Conservation (phyloP, 129 eudicot species). For the Ambrosia artemisiifolia region DNA sequence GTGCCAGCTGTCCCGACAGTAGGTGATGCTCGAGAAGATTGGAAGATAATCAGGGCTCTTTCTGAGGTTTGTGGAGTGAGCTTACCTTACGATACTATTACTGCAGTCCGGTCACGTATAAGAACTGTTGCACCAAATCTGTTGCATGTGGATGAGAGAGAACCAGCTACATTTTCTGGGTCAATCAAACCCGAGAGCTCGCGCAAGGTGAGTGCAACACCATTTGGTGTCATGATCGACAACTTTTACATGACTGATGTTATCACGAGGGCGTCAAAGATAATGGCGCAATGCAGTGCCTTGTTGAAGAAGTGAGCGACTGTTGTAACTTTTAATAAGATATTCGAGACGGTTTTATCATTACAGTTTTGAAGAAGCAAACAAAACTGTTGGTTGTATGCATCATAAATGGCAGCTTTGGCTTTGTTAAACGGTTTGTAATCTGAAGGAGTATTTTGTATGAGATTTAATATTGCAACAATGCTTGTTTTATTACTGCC, state of each 20-base stretch:
- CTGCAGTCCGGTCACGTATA: conserved; percentile 47
- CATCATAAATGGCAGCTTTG: conserved; percentile 53
- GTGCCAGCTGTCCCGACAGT: conserved; percentile 87
- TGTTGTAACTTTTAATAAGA: conserved; percentile 24
- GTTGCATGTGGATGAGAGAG: conserved; percentile 62
- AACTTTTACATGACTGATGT: conserved; percentile 90
- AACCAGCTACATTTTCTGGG: conserved; percentile 56
- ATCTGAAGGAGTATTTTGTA: conserved; percentile 20
- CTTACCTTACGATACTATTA: conserved; percentile 56
- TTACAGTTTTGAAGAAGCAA: conserved; percentile 10
- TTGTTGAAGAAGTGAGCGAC: conserved; percentile 55
- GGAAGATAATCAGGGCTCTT: conserved; percentile 85
- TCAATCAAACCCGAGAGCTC: conserved; percentile 53
- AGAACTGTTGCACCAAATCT: conserved; percentile 77
- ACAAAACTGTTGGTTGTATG: conserved; percentile 26
- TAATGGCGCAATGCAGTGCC: conserved; percentile 92
- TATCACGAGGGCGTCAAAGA: conserved; percentile 84
- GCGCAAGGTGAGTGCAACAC: conserved; percentile 36
- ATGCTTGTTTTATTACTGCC: conserved; percentile 6
- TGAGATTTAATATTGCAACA: conserved; percentile 15
- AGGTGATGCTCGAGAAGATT: conserved; percentile 91
- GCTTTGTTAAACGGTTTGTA: conserved; percentile 35
- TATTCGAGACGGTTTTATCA: conserved; percentile 6
- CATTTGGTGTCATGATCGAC: conserved; percentile 58
- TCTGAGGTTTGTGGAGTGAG: conserved; percentile 70